A percentile compares a stretch with the other conserved stretches of the same genome.
Conservation (phyloP, 768 basidiomycete species). For the Chalciporus sphaerocephalus region DNA sequence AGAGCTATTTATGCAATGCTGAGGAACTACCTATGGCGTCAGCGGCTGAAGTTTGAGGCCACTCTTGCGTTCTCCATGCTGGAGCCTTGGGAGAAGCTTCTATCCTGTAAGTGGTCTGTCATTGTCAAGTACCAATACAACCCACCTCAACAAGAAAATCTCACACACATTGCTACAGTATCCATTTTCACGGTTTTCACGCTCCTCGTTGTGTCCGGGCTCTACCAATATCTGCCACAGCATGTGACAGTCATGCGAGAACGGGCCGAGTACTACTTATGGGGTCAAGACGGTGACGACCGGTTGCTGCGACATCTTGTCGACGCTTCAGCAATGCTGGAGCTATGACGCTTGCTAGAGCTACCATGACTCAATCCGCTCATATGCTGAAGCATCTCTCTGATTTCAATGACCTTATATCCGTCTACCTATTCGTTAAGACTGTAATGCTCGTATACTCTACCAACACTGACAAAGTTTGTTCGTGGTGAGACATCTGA, state of each 20-base stretch:
- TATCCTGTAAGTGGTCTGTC: constrained; percentile 45
- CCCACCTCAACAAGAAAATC: not conserved
- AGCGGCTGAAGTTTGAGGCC: constrained; percentile 40
- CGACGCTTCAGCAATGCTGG: constrained; percentile 26
- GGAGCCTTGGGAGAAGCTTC: constrained; percentile 66
- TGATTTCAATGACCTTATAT: constrained; percentile 7
- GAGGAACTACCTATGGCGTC: constrained; percentile 30
- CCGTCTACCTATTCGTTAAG: constrained; percentile 10
- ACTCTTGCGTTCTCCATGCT: constrained; percentile 59
- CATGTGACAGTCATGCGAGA: constrained; percentile 52
- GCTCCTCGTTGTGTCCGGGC: constrained; percentile 47
- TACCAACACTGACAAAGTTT: not conserved
- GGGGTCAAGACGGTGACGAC: constrained; percentile 48
- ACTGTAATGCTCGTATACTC: constrained; percentile 17
- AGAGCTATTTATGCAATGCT: constrained; percentile 25
- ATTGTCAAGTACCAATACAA: not conserved
- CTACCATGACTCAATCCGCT: not conserved
- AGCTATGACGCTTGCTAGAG: constrained; percentile 17
- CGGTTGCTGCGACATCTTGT: constrained; percentile 28
- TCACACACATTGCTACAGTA: constrained; percentile 33
- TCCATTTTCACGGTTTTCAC: constrained; percentile 38
- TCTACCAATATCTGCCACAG: constrained; percentile 56
- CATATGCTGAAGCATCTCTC: not conserved
- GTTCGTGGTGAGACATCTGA: not conserved
- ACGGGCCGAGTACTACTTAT: constrained; percentile 60